Percentiles rank a stretch among this genome's conserved stretches.
These are phyloP conservation scores for Plasmodium berghei DNA, from an alignment of 169 alveolate species.

Conservation along the genomic window DNA sequence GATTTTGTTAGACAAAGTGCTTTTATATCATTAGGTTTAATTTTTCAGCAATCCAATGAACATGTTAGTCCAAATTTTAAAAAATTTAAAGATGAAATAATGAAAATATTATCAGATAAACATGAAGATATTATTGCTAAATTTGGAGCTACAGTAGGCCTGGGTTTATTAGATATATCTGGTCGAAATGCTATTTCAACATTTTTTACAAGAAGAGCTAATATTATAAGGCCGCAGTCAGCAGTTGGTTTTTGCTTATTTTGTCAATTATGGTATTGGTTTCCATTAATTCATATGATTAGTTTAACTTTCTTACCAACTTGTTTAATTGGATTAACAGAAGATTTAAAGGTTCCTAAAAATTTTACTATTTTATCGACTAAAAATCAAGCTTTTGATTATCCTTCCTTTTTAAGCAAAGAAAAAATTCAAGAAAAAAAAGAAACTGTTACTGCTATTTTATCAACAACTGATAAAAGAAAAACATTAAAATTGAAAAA, in stretches of 20 bases:
- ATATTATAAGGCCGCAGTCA: constrained; percentile 93
- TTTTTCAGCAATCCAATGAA: constrained; percentile 91
- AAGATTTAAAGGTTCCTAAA: constrained; percentile 90
- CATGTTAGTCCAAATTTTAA: constrained; percentile 89
- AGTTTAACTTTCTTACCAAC: constrained; percentile 94
- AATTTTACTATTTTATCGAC: constrained; percentile 88
- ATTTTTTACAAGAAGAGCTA: constrained; percentile 84
- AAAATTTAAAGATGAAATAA: constrained; percentile 87
- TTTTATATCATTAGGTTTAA: constrained; percentile 90
- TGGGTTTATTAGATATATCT: constrained; percentile 96
- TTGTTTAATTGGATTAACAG: constrained; percentile 89
- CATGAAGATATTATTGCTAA: constrained; percentile 96
- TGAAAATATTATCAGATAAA: constrained; percentile 92
- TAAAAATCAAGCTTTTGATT: constrained; percentile 83
- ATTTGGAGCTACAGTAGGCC: constrained; percentile 96
- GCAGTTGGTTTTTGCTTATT: constrained; percentile 96
- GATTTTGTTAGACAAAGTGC: constrained; percentile 98
- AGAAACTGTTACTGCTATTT: constrained; percentile 89
- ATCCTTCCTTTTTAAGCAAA: constrained; percentile 84
- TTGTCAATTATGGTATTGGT: constrained; percentile 98
- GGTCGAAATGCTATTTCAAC: constrained; percentile 88
- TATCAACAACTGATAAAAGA: constrained; percentile 86
- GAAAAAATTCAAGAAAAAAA: constrained; percentile 85
- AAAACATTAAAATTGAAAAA: constrained; percentile 77
- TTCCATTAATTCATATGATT: constrained; percentile 94